Base-by-base conservation (phyloP, 2,329 filamentous ascomycete genomes). In the Penicillium concentricum region DNA sequence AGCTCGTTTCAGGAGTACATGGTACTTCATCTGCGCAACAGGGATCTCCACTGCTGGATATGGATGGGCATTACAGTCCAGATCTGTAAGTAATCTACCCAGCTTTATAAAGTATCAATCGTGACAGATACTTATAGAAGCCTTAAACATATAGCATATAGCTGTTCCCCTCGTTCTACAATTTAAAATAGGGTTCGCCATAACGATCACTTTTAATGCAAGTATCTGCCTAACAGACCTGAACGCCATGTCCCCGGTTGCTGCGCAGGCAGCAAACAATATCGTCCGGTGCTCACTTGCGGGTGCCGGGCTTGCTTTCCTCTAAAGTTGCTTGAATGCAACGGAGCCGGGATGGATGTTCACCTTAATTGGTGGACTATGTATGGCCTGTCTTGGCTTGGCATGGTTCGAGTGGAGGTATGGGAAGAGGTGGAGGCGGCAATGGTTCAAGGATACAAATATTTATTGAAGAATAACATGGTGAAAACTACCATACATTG, bases 231-330 rank as follows among this genome's bases (percentile, higher is more conserved):
- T 50, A 13, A 50, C 47, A 18, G 47, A 50, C 18, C 24, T 50
- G 15, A 50, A 50, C 12, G 35, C 47, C 12, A 41, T 41, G 22
- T 50, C 47, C 15, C 47, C 47, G 15, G 47, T 35, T 39, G 47
- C 47, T 6, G 47, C 47, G 16, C 47, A 50, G 47, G 47, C 47
- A 6, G 47, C 47, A n/a, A 50, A 50, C 28, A 50, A 50, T 24
- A 50, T 50, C 38, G 35, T 41, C 8, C 47, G 47, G 41, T 50
- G 47, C 24, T 50, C 47, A 30, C 34, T 50, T 32, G 47, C 47
- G 6, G 47, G 47, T 20, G 47, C 47, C 28, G 47, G 47, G 12
- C 47, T 50, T 20, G 47, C 35, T 32, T 50, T 50, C 16, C 47
- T 50, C 16, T 35, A 50, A 20, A 26, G 20, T 28, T 50, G 47